phyloP scores from a whole-genome alignment of 2,329 filamentous ascomycete species.

The Boeremia exigua region DNA sequence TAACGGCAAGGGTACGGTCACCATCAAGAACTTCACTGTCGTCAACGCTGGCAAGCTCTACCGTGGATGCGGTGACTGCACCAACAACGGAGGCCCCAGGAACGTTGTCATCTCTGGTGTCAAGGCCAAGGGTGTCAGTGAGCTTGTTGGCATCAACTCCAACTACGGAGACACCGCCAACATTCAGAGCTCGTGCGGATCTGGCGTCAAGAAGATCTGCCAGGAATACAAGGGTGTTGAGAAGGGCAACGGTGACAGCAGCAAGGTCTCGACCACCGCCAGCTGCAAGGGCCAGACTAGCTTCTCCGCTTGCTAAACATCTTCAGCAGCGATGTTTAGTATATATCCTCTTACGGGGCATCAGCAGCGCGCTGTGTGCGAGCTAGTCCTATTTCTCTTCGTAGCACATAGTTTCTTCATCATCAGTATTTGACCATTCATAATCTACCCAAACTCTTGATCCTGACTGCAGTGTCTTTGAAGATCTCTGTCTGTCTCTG shows the following conservation, averaged over 20 bases:
- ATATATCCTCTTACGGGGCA: too few relatives aligned
- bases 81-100: slow-evolving; percentile 53
- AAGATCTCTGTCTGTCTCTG: too few relatives aligned
- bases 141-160: slow-evolving; percentile 53
- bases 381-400: too few relatives aligned
- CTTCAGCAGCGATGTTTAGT: too few relatives aligned
- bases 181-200: slow-evolving; percentile 48
- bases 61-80: slow-evolving; percentile 51
- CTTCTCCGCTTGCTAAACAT: slow-evolving; percentile 9
- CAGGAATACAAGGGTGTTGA: slow-evolving; percentile 22
- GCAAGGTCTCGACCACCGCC: slow-evolving; percentile 11
- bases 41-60: slow-evolving; percentile 56
- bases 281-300: slow-evolving; percentile 15
- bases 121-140: slow-evolving; percentile 42
- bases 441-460: too few relatives aligned
- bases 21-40: slow-evolving; percentile 49
- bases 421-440: too few relatives aligned
- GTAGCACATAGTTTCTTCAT: too few relatives aligned
- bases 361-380: too few relatives aligned
- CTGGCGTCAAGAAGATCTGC: slow-evolving; percentile 19
- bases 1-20: slow-evolving; percentile 39
- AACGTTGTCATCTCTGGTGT: slow-evolving; percentile 50
- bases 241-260: slow-evolving; percentile 10
- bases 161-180: slow-evolving; percentile 55
- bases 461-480: too few relatives aligned